Evolutionary conservation across 768 basidiomycete genomes (phyloP), one percentile per base, ranked within the genome.

Genomic region (Pholiota conissans): DNA sequence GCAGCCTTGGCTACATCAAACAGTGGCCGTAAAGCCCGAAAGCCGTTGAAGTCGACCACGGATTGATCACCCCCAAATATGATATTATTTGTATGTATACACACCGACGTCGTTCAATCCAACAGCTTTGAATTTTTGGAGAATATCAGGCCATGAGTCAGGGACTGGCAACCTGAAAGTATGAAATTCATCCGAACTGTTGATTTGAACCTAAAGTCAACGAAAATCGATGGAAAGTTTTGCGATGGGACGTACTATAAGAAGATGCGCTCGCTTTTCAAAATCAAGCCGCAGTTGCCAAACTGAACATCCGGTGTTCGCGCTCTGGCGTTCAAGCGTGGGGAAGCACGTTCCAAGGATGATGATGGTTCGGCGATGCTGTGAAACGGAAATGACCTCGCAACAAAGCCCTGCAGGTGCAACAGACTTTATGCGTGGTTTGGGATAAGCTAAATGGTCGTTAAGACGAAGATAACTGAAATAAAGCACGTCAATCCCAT

Each of bases 101-200:
- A 93, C 81, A 61, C 89, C 89, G 61, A 91, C 73, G 0, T 82
- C 83, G 63, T 93, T 94, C 58, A 94, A 75, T 10, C 92, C 92
- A 0, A 89, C 85, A 4, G 90, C 92, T 65, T 90, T 90, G 58
- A 84, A 75, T 67, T 90, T 93, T 62, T 93, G 85, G 37, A 93
- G 80, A 50, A 93, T 84, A 65, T 93, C 92, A 11, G 84, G 78
- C 91, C 92, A 94, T 55, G 93, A 70, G 3, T 83, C 83, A 16
- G 88, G 90, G 0, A 92, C 87, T 8, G 90, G 92, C 7, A 93
- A 73, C 24, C 90, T 83, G 74, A 90, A 93, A 0, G 90, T 84
- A 64, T 93, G 92, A 69, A 92, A 91, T 69, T 93, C 92, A 56
- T 92, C 92, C 0, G 89, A 90, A 63, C 91, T 92, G 57, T 10